Conservation (phyloP, 495 filamentous ascomycete species). For the Hypoxylon perforatum region DNA sequence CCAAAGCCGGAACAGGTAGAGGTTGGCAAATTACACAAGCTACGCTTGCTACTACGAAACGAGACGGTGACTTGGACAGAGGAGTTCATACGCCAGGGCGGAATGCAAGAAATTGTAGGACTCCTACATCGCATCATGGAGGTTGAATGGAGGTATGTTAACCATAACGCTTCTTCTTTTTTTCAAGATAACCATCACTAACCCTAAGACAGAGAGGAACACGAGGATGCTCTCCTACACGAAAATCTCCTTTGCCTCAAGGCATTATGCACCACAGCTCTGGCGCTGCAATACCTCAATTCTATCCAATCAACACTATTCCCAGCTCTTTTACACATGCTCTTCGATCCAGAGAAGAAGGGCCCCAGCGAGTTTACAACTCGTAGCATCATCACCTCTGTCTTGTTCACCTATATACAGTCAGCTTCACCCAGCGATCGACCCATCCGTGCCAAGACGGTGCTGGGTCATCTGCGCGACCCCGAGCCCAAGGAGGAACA, state of each 20-base stretch:
- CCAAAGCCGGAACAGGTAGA: constrained; percentile 84
- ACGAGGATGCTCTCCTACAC: constrained; percentile 92
- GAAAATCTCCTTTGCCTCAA: constrained; percentile 95
- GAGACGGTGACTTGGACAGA: constrained; percentile 97
- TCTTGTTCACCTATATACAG: constrained; percentile 87
- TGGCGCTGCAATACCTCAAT: constrained; percentile 82
- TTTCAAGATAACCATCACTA: constrained; percentile 35
- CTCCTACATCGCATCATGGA: constrained; percentile 90
- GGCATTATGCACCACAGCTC: constrained; percentile 89
- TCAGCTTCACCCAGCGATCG: constrained; percentile 64
- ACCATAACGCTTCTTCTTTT: neutral
- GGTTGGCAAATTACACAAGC: constrained; percentile 93
- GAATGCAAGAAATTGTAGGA: constrained; percentile 90
- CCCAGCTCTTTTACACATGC: constrained; percentile 84
- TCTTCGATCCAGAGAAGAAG: constrained; percentile 97
- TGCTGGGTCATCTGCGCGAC: constrained; percentile 84
- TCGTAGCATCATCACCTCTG: constrained; percentile 82
- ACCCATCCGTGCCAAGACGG: constrained; percentile 68
- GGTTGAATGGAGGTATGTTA: constrained; percentile 90
- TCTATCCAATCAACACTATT: constrained; percentile 84
- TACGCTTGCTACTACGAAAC: constrained; percentile 88
- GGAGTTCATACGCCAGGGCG: constrained; percentile 84
- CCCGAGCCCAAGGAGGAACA: constrained; percentile 80
- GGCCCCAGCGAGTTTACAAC: constrained; percentile 97
- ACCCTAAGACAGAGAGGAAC: constrained; percentile 78